Evolutionary conservation across 2,329 filamentous ascomycete species (phyloP), one percentile per base, ranked within the genome.

Genomic region (Amesomyces nigricolor): DNA sequence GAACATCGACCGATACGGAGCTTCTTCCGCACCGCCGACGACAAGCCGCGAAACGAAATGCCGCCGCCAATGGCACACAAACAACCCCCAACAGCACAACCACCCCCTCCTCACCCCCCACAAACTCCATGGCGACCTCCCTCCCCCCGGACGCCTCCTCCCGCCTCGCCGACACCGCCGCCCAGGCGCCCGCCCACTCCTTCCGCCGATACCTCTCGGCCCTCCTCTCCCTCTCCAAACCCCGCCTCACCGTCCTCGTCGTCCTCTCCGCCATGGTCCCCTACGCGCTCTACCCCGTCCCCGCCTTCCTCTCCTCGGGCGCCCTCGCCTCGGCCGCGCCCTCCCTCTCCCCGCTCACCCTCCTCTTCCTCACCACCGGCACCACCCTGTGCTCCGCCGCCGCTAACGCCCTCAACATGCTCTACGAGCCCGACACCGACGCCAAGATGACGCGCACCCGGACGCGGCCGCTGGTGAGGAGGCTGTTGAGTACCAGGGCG

Each of bases 331-430:
- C 71, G 51, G 78, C 78, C 47, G 88, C 86, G 5, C 91, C 94
- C 1, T 94, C 90, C 16, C 81, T 96, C 44, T 95, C 89, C 58
- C 90, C 94, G 2, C 78, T 97, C 52, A 99, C 94, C 8, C 85
- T 97, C 16, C 78, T 95, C 50, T 97, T 96, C 75, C 83, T 99
- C 50, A 96, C 92, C 0, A 83, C 83, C 4, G 92, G 94, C 57
- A 97, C 94, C 0, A 85, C 91, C 4, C 79, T 96, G 17, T 94
- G 89, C 70, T 88, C 84, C n/a, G 90, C 91, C 43, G 89, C 88
- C 57, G 94, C 94, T 43, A 99, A 99, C 69, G 83, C 94, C 1
- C 78, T 97, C 62, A 99, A 99, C 72, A 99, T 99, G 94, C 83
- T 96, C 56, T 91, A 96, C 72, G 94, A 99, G 72, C 88, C 86